Evolutionary conservation across 305 asterid species (phyloP).

Genomic region (Fraxinus angustifolia): DNA sequence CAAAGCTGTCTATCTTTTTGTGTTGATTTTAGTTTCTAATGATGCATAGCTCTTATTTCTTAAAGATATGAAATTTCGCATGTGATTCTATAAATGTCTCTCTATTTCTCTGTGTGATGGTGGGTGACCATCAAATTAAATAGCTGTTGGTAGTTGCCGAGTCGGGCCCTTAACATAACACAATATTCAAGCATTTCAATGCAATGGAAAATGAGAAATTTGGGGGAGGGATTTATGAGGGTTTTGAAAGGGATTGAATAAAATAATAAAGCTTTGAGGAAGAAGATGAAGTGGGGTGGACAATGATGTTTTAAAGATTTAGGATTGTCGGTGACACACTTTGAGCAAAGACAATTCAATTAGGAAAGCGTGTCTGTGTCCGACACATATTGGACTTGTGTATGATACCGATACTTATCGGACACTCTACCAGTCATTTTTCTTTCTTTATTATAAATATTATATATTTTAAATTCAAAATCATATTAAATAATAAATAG

Average conservation of each 20-base stretch:
- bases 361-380: no score
- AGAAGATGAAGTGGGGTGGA: no score
- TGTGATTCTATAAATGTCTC: constrained; percentile 27
- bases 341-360: no score
- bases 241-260: background rate
- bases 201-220: background rate
- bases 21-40: constrained; percentile 19
- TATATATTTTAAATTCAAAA: no score
- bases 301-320: no score
- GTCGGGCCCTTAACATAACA: constrained; percentile 24
- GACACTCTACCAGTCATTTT: no score
- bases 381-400: no score
- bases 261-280: background rate
- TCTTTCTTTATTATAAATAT: no score
- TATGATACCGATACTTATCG: no score
- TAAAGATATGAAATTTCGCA: constrained; percentile 25
- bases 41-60: constrained; percentile 4
- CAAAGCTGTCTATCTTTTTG: constrained; percentile 10
- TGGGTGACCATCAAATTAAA: constrained; percentile 23
- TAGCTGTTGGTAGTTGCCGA: constrained; percentile 28
- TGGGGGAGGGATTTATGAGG: background rate
- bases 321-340: background rate
- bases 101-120: constrained; percentile 25
- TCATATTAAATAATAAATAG: no score
- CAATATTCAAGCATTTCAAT: constrained; percentile 12